Conservation (phyloP, 495 filamentous ascomycete genomes). For the Lasiosphaeria hispida region DNA sequence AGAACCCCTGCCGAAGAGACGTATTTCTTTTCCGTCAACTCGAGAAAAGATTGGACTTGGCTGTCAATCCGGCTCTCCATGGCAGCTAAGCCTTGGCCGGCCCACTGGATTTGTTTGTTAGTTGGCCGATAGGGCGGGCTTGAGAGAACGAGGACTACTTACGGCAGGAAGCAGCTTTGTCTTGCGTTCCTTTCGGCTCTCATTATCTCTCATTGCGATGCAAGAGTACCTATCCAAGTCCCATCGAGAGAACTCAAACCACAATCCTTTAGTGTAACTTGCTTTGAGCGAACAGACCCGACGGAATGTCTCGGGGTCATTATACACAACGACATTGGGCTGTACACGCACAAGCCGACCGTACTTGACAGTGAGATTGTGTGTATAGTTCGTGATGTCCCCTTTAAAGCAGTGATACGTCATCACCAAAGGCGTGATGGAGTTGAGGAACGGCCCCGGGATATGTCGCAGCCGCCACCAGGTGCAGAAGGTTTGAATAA, state of each 20-base stretch:
- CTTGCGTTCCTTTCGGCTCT: slow-evolving; percentile 4
- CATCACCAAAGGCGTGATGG: slow-evolving; percentile 35
- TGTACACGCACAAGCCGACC: slow-evolving; percentile 51
- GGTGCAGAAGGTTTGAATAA: slow-evolving; percentile 1
- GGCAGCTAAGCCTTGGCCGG: background rate
- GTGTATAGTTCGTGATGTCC: slow-evolving; percentile 28
- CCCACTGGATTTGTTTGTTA: background rate
- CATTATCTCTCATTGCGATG: slow-evolving; percentile 10
- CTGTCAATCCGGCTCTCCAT: slow-evolving; percentile 9
- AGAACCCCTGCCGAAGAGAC: background rate
- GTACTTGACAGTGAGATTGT: slow-evolving; percentile 41
- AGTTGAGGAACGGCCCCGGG: slow-evolving; percentile 46
- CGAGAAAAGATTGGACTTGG: slow-evolving; percentile 6
- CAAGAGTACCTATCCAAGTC: slow-evolving; percentile 6
- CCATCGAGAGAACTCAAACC: slow-evolving; percentile 12
- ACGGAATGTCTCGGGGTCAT: slow-evolving; percentile 8
- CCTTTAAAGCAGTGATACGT: slow-evolving; percentile 27
- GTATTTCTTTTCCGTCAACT: slow-evolving; percentile 3
- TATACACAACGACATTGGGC: slow-evolving; percentile 38
- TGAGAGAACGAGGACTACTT: background rate
- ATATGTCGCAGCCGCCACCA: slow-evolving; percentile 32
- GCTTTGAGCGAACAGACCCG: slow-evolving; percentile 7
- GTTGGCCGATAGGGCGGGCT: background rate
- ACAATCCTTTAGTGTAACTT: slow-evolving; percentile 8
- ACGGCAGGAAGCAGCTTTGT: background rate